Evolutionary conservation across 2,329 filamentous ascomycete genomes (phyloP).

Genomic region (Cladobotryum mycophilum): DNA sequence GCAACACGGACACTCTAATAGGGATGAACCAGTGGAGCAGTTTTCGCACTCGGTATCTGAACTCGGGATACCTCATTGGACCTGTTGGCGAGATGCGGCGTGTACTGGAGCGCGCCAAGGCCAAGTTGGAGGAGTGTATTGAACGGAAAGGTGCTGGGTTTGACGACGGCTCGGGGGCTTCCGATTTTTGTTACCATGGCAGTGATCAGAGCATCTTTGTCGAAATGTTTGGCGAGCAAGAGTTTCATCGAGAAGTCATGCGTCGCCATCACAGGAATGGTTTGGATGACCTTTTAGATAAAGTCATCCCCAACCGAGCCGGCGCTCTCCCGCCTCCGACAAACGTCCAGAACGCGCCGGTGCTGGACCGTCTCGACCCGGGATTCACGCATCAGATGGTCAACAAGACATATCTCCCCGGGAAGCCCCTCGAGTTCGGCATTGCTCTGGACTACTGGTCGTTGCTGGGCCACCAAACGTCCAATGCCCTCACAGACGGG

Average conservation of each 20-base stretch:
- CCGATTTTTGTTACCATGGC: conserved; percentile 18
- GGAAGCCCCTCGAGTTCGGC: conserved; percentile 20
- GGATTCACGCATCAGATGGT: conserved; percentile 18
- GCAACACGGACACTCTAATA: conserved; percentile 18
- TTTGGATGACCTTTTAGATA: conserved; percentile 17
- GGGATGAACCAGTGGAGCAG: conserved; percentile 14
- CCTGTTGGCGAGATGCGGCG: conserved; percentile 18
- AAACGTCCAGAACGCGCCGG: conserved; percentile 10
- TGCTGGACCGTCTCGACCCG: conserved; percentile 20
- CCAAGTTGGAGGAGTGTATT: conserved; percentile 18
- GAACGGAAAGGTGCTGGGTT: conserved; percentile 5
- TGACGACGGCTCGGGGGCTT: conserved; percentile 12
- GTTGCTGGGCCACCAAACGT: conserved; percentile 20
- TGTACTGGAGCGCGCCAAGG: conserved; percentile 18
- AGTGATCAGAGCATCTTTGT: conserved; percentile 25
- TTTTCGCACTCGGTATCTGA: conserved; percentile 22
- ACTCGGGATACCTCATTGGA: conserved; percentile 22
- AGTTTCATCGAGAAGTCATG: conserved; percentile 24
- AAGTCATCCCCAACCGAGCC: conserved; percentile 14
- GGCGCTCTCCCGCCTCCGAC: conserved; percentile 17
- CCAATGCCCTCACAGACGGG: conserved; percentile 19
- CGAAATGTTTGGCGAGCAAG: conserved; percentile 25
- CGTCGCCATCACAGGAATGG: conserved; percentile 19
- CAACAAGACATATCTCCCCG: conserved; percentile 15
- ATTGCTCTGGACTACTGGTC: conserved; percentile 25